These are phyloP conservation scores for Cyberlindnera subsufficiens DNA, from an alignment of 805 yeast species.

Conservation along the genomic window DNA sequence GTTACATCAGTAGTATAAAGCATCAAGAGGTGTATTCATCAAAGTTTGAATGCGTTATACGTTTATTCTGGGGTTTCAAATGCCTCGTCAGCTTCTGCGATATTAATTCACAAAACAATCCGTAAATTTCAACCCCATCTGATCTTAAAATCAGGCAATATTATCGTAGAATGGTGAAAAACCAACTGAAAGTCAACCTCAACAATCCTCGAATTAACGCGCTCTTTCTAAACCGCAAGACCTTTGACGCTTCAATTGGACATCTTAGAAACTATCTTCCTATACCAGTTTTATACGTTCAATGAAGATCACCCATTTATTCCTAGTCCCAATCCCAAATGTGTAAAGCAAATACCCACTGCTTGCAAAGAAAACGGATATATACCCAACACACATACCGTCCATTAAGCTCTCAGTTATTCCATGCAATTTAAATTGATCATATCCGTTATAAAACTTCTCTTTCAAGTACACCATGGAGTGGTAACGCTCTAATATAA, in stretches of 20 bases:
- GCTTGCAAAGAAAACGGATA: slow-evolving; percentile 15
- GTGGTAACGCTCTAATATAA: slow-evolving; percentile 13
- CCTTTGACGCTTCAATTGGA: slow-evolving; percentile 1
- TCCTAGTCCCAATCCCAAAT: slow-evolving; percentile 21
- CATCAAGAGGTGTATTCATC: slow-evolving; percentile 17
- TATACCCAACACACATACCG: slow-evolving; percentile 15
- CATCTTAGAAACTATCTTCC: slow-evolving; percentile 11
- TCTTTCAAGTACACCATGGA: slow-evolving; percentile 24
- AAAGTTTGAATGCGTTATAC: slow-evolving; percentile 23
- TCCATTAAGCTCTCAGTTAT: slow-evolving; percentile 12
- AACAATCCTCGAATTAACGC: slow-evolving; percentile 14
- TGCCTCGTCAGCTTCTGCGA: slow-evolving; percentile 9
- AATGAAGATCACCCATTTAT: slow-evolving; percentile 31
- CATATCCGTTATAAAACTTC: slow-evolving; percentile 22
- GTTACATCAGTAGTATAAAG: slow-evolving; percentile 18
- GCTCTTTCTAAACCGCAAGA: slow-evolving; percentile 6
- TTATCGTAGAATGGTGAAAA: slow-evolving; percentile 10
- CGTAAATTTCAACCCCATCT: slow-evolving; percentile 9
- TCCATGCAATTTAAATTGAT: slow-evolving; percentile 22
- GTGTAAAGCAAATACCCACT: slow-evolving; percentile 35
- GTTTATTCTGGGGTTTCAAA: neutral
- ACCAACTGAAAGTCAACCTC: slow-evolving; percentile 19
- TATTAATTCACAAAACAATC: slow-evolving; percentile 9
- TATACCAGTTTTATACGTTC: slow-evolving; percentile 24
- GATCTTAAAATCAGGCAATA: slow-evolving; percentile 5